Evolutionary conservation across 805 yeast species (phyloP).

Genomic region (Candida hungchunana): DNA sequence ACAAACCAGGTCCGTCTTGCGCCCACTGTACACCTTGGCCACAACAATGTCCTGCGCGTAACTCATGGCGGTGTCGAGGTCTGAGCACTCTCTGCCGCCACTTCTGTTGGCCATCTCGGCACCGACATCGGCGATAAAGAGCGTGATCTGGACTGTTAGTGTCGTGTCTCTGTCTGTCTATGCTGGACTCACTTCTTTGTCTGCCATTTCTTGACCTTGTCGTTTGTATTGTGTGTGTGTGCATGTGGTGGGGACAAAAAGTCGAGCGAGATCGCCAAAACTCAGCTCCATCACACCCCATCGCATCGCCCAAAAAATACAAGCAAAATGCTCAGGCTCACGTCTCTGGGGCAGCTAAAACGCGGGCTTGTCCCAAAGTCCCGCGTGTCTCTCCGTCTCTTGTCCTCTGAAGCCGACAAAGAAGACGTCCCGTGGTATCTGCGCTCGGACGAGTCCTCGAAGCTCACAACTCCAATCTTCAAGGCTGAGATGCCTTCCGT

Average conservation of each 20-base stretch:
- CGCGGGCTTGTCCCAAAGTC: too few relatives aligned
- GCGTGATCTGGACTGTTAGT: constrained; percentile 30
- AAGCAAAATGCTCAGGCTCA: too few relatives aligned
- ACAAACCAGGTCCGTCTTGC: constrained; percentile 38
- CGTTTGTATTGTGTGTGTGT: too few relatives aligned
- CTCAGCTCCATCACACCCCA: too few relatives aligned
- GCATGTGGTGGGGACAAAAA: too few relatives aligned
- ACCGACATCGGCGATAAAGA: constrained; percentile 48
- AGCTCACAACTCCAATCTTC: constrained; percentile 31
- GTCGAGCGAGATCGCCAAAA: too few relatives aligned
- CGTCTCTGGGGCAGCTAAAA: too few relatives aligned
- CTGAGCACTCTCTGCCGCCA: constrained; percentile 29
- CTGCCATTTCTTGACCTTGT: constrained; percentile 32
- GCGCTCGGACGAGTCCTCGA: constrained; percentile 37
- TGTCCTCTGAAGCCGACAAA: neutral
- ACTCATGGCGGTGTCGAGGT: constrained; percentile 34
- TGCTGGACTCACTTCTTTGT: constrained; percentile 29
- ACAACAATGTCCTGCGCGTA: constrained; percentile 40
- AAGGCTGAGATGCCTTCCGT: constrained; percentile 46
- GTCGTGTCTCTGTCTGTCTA: too few relatives aligned
- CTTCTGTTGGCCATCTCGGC: constrained; percentile 32
- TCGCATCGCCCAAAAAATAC: too few relatives aligned
- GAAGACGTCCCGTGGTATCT: constrained; percentile 57
- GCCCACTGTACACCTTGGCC: constrained; percentile 22
- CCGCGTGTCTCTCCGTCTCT: too few relatives aligned